Evolutionary conservation across 768 basidiomycete species (phyloP).

Genomic region (Lactifluus piperatus): DNA sequence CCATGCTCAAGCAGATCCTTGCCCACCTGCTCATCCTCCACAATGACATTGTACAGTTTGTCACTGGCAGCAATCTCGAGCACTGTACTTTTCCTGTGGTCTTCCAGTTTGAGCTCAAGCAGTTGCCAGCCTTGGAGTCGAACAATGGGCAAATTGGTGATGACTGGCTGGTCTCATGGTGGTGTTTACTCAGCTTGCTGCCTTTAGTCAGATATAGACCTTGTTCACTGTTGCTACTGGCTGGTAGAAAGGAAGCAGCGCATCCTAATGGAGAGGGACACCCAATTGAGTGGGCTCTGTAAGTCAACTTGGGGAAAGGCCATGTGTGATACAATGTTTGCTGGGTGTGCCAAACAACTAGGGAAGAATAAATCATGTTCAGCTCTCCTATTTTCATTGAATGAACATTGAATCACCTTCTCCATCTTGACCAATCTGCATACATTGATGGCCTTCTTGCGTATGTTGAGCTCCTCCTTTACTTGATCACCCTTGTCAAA

Average conservation of each 20-base stretch:
- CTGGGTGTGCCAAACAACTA: constrained; percentile 72
- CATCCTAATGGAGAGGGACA: no score
- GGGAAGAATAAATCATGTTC: no score
- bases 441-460: constrained; percentile 74
- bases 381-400: neutral
- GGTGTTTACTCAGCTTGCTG: no score
- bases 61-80: no score
- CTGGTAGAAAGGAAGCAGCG: constrained; percentile 13
- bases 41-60: no score
- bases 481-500: constrained; percentile 49
- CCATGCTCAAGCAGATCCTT: no score
- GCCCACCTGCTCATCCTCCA: no score
- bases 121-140: constrained; percentile 6
- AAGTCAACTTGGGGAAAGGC: constrained; percentile 35
- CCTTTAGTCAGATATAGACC: constrained; percentile 36
- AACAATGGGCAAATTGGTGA: constrained; percentile 53
- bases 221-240: constrained; percentile 37
- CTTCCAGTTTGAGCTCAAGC: no score
- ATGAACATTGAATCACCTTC: constrained; percentile 42
- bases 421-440: constrained; percentile 81
- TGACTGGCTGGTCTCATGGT: constrained; percentile 34
- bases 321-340: constrained; percentile 71
- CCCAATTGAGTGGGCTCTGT: no score
- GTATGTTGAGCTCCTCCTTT: constrained; percentile 60
- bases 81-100: no score